Evolutionary conservation across 129 eudicot species (phyloP).

Genomic region (Flaveria robusta): DNA sequence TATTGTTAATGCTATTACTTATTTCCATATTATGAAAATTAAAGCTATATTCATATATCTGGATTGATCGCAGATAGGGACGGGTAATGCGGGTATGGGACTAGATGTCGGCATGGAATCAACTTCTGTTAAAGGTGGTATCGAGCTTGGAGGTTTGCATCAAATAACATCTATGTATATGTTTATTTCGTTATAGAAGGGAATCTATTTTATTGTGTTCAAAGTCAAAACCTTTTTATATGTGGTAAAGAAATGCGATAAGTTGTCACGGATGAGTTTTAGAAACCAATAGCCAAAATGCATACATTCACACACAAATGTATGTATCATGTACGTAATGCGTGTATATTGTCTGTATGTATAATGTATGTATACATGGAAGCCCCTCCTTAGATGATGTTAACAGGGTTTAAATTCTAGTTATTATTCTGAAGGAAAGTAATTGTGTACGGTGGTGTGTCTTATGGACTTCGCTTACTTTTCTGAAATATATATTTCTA

Average conservation of each 20-base stretch:
- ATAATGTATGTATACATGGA: neutral
- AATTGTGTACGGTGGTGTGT: neutral
- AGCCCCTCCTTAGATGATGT: neutral
- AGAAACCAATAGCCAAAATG: neutral
- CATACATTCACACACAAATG: neutral
- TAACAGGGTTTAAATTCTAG: too few relatives aligned
- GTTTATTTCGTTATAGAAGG: neutral
- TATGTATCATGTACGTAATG: neutral
- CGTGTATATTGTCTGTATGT: neutral
- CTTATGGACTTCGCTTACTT: neutral
- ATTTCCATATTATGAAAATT: neutral
- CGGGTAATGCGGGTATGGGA: conserved; percentile 34
- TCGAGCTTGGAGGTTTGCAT: conserved; percentile 76
- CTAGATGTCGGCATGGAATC: conserved; percentile 42
- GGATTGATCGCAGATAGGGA: conserved; percentile 44
- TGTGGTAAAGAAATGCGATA: neutral
- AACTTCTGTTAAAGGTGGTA: conserved; percentile 50
- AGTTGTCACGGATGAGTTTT: neutral
- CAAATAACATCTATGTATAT: conserved; percentile 3
- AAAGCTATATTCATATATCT: neutral
- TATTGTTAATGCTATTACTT: neutral
- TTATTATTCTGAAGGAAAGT: neutral
- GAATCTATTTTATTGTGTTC: neutral
- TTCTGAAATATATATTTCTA: neutral
- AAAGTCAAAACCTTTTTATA: neutral